phyloP scores from a whole-genome alignment of 345 rosid genomes.

The Sonneratia caseolaris region DNA sequence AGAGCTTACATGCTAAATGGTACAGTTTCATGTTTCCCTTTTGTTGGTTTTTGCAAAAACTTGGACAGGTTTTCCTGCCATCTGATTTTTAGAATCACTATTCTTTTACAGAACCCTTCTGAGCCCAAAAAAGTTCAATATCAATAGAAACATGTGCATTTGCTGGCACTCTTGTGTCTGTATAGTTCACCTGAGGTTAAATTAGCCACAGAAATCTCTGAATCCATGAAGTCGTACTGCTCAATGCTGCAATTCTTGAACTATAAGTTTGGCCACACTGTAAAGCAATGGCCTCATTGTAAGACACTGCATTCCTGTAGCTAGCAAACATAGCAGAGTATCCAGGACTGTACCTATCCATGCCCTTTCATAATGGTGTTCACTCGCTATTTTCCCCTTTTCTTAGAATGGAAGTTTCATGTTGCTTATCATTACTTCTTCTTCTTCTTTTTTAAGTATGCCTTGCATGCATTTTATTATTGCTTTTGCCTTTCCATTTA shows the following conservation, averaged over 20 bases:
- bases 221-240: no score
- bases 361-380: not conserved
- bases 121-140: no score
- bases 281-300: not conserved
- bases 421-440: constrained; percentile 18
- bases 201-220: no score
- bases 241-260: not conserved
- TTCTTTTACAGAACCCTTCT: not conserved
- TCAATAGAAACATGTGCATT: no score
- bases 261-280: not conserved
- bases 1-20: not conserved
- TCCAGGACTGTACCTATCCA: not conserved
- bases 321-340: not conserved
- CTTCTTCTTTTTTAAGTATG: constrained; percentile 30
- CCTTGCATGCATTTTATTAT: constrained; percentile 17
- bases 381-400: constrained; percentile 10
- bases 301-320: not conserved
- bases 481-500: constrained; percentile 31
- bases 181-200: no score
- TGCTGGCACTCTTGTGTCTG: no score
- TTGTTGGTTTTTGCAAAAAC: not conserved
- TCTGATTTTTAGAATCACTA: not conserved
- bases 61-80: not conserved
- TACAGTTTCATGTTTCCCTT: not conserved
- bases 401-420: constrained; percentile 21